Evolutionary conservation across 345 rosid genomes (phyloP), one percentile per base, ranked within the genome.

Genomic region (Durio zibethinus): DNA sequence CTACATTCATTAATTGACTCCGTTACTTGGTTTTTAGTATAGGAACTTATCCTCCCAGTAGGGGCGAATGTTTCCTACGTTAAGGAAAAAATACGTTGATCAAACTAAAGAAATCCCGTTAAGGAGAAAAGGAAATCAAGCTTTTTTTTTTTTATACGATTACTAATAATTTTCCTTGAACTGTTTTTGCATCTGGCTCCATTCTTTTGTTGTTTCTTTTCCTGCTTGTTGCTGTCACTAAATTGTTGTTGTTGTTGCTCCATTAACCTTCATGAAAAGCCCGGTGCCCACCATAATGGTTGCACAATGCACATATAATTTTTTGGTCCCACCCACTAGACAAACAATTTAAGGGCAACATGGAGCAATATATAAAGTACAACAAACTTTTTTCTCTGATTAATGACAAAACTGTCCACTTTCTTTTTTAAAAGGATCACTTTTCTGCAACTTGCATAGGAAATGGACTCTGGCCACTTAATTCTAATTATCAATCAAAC

Each of bases 361-460:
- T 76, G 60, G 76, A 73, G 63, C 82, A 78, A 79, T 76, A 70
- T 63, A 54, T 50, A 82, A 74, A 72, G 60, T 62, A 21, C 57
- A 59, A 50, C 12, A 38, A 68, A 54, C 73, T 45, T 61, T 80
- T 77, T 53, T 67, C 62, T 27, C 21, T 45, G 61, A 4, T 74
- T 59, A 69, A 74, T 78, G 85, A 84, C 85, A 86, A 80, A 76
- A 78, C 63, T 84, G 74, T 65, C 84, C 83, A 72, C 83, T 84
- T 84, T 75, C 82, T 72, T 68, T 72, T 79, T 40, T 21, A 18
- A 62, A 79, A 71, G 73, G 9, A 64, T 21, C 66, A 74, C 77
- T 77, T 84, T 79, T 79, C 23, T 66, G 86, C 89, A 82, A 86
- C 74, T 84, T 84, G 89, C 82, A 77, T 53, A 2, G 69, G 76